phyloP scores from a whole-genome alignment of 83 land plant genomes.

The Picea abies region DNA sequence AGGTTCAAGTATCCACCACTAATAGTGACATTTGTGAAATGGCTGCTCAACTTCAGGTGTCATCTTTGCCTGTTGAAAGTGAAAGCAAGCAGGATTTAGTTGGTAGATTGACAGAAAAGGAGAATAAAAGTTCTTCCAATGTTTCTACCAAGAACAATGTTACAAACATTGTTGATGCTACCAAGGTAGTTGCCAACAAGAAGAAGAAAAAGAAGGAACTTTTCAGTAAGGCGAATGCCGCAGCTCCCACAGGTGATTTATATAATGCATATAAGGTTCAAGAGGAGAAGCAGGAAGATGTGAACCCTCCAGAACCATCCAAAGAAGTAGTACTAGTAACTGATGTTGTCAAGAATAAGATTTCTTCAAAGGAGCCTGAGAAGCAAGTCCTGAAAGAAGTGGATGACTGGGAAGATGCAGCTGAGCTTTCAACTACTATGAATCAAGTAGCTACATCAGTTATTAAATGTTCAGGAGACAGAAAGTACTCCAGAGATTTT shows the following conservation, averaged over 20 bases:
- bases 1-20: neutral
- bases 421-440: constrained; percentile 46
- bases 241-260: constrained; percentile 51
- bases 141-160: neutral
- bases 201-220: constrained; percentile 56
- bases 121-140: neutral
- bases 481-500: constrained; percentile 53
- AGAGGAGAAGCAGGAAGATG: constrained; percentile 40
- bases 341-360: constrained; percentile 15
- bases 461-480: constrained; percentile 11
- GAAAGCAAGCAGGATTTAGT: constrained; percentile 18
- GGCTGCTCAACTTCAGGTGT: neutral
- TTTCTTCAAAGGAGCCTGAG: constrained; percentile 13
- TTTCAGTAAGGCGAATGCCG: constrained; percentile 57
- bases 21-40: neutral
- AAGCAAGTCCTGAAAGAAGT: constrained; percentile 31
- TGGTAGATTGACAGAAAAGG: constrained; percentile 12
- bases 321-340: neutral
- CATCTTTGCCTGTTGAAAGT: neutral
- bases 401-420: constrained; percentile 69
- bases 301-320: constrained; percentile 8
- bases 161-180: constrained; percentile 13
- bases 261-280: constrained; percentile 58
- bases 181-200: constrained; percentile 20
- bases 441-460: neutral